Evolutionary conservation across 495 filamentous ascomycete genomes (phyloP).

Genomic region (Penicillium lividum): DNA sequence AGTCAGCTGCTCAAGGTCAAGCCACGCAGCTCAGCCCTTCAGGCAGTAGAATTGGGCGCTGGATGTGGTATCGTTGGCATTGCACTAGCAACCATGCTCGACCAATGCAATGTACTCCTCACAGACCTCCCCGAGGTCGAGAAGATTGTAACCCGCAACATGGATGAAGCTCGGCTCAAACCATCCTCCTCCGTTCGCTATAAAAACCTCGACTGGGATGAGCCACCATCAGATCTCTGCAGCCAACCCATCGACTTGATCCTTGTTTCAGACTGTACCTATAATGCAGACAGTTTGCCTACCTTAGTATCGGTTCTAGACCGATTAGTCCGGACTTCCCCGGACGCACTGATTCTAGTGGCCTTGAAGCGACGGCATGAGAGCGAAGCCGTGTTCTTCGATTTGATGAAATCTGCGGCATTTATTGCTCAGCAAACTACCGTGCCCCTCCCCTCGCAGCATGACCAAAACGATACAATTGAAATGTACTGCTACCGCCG

Average conservation of each 20-base stretch:
- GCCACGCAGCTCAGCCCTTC: conserved; percentile 37
- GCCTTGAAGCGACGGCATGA: conserved; percentile 85
- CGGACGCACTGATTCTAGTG: conserved; percentile 63
- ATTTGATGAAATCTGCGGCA: conserved; percentile 63
- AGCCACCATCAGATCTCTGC: conserved; percentile 43
- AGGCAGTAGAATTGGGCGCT: conserved; percentile 75
- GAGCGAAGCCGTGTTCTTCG: conserved; percentile 78
- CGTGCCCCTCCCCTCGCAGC: conserved; percentile 59
- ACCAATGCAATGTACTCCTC: conserved; percentile 60
- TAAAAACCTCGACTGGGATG: conserved; percentile 75
- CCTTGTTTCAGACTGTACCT: conserved; percentile 89
- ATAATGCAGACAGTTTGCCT: conserved; percentile 82
- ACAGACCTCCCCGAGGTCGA: conserved; percentile 83
- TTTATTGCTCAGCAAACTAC: conserved; percentile 50
- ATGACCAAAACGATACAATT: conserved; percentile 57
- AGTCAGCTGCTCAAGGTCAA: conserved; percentile 32
- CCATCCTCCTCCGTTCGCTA: conserved; percentile 49
- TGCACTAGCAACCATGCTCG: conserved; percentile 61
- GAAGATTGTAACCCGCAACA: conserved; percentile 60
- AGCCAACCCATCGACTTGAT: conserved; percentile 65
- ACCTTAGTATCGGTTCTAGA: conserved; percentile 70
- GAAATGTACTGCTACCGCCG: conserved; percentile 57
- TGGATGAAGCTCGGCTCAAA: conserved; percentile 44
- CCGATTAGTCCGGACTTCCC: conserved; percentile 51
- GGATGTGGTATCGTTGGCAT: conserved; percentile 87